Conservation (phyloP, 352 stramenopile genomes). For the Phytophthora nicotianae region DNA sequence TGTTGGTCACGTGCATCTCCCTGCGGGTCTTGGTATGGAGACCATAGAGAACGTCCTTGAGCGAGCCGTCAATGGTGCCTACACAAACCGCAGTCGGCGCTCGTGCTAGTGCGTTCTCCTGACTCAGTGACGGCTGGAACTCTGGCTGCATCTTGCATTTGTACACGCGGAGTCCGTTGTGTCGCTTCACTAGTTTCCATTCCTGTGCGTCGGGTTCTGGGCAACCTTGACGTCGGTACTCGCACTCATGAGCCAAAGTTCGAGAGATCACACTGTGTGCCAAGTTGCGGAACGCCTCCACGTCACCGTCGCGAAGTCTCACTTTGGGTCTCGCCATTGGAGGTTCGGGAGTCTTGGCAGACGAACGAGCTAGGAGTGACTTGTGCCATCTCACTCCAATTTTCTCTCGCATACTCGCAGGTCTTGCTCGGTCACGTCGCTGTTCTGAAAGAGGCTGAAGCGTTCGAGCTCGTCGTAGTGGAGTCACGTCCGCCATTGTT, state of each 20-base stretch:
- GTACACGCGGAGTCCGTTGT: constrained; percentile 31
- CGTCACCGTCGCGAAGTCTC: constrained; percentile 33
- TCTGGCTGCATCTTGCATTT: constrained; percentile 20
- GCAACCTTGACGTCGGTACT: constrained; percentile 30
- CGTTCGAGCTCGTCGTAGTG: constrained; percentile 15
- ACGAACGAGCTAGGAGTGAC: constrained; percentile 5
- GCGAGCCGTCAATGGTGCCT: constrained; percentile 25
- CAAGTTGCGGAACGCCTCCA: constrained; percentile 30
- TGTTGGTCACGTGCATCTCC: constrained; percentile 24
- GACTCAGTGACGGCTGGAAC: constrained; percentile 13
- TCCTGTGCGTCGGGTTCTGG: constrained; percentile 21
- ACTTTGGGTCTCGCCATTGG: constrained; percentile 20
- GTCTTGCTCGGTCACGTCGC: constrained; percentile 3
- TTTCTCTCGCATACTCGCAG: constrained; percentile 22
- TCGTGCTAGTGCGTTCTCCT: constrained; percentile 13
- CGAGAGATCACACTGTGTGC: constrained; percentile 40
- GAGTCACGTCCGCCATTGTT: neutral
- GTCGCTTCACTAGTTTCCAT: constrained; percentile 32
- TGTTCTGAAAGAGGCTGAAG: constrained; percentile 16
- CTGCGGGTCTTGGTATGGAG: constrained; percentile 28
- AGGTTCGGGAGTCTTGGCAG: constrained; percentile 11
- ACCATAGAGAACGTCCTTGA: constrained; percentile 34
- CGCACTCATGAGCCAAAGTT: constrained; percentile 46
- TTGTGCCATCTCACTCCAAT: constrained; percentile 18
- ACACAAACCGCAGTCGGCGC: constrained; percentile 23